Percentiles rank a stretch among this genome's conserved stretches.
Evolutionary conservation across 352 stramenopile species (phyloP).

Genomic region (Phytophthora megakarya): DNA sequence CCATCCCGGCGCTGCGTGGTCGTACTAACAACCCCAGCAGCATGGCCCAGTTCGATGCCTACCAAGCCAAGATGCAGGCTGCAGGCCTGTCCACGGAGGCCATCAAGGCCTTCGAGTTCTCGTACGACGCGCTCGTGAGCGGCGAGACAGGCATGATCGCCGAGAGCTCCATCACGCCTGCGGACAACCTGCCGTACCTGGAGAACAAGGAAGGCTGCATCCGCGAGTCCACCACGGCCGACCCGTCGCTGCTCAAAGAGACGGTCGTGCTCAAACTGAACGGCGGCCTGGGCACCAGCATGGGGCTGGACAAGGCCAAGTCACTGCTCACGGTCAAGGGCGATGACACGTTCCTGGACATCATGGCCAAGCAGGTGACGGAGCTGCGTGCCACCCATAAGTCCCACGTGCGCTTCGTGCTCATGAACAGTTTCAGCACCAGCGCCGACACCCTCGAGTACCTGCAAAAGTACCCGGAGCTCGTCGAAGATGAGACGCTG

Average conservation of each 20-base stretch:
- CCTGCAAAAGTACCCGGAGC: constrained; percentile 87
- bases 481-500: constrained; percentile 94
- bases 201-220: constrained; percentile 80
- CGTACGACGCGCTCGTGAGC: constrained; percentile 95
- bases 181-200: constrained; percentile 78
- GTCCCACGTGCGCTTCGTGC: constrained; percentile 90
- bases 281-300: constrained; percentile 85
- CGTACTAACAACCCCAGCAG: constrained; percentile 34
- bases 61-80: constrained; percentile 96
- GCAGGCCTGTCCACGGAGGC: constrained; percentile 94
- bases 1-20: constrained; percentile 35
- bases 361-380: constrained; percentile 92
- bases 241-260: constrained; percentile 78
- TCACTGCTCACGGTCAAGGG: constrained; percentile 93
- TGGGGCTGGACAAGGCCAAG: constrained; percentile 96
- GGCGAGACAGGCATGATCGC: constrained; percentile 97
- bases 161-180: constrained; percentile 92
- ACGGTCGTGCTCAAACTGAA: constrained; percentile 91
- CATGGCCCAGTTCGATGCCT: constrained; percentile 76
- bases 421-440: constrained; percentile 92
- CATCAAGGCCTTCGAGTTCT: constrained; percentile 98
- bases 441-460: constrained; percentile 87
- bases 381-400: constrained; percentile 94
- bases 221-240: constrained; percentile 71
- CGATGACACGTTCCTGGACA: constrained; percentile 93